A percentile compares a stretch with the other conserved stretches of the same genome.
phyloP scores from a whole-genome alignment of 495 filamentous ascomycete species.

The Apodospora peruviana region DNA sequence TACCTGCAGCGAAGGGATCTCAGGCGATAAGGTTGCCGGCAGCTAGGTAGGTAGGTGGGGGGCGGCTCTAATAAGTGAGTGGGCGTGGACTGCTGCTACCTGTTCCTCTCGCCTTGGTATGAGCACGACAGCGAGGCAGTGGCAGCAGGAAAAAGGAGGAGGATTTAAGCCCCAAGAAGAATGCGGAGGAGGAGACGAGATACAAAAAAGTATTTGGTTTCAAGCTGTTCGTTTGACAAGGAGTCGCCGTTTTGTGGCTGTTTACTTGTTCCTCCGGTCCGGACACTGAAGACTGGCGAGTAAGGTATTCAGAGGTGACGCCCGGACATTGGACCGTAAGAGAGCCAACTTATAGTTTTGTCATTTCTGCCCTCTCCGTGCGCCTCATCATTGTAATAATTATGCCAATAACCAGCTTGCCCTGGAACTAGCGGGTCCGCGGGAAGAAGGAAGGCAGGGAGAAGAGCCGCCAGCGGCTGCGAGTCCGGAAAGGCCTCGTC shows the following conservation, averaged over 20 bases:
- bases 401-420: background rate
- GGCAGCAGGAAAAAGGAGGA: background rate
- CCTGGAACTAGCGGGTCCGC: constrained; percentile 1
- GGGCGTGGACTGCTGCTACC: background rate
- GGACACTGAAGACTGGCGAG: constrained; percentile 24
- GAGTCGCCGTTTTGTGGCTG: constrained; percentile 7
- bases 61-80: constrained; percentile 5
- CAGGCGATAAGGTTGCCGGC: constrained; percentile 13
- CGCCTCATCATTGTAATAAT: background rate
- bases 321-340: constrained; percentile 19
- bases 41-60: constrained; percentile 2
- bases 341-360: constrained; percentile 34
- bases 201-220: constrained; percentile 1
- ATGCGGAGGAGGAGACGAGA: background rate
- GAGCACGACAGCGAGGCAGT: background rate
- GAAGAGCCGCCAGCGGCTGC: constrained; percentile 3
- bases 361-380: constrained; percentile 2
- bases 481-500: constrained; percentile 6
- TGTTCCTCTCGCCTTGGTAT: background rate
- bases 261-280: constrained; percentile 24
- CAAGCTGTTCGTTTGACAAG: constrained; percentile 3
- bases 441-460: background rate
- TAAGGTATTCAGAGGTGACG: constrained; percentile 15
- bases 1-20: constrained; percentile 5
- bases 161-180: background rate